phyloP scores from a whole-genome alignment of 2,329 filamentous ascomycete species.

The Talaromyces sp. region DNA sequence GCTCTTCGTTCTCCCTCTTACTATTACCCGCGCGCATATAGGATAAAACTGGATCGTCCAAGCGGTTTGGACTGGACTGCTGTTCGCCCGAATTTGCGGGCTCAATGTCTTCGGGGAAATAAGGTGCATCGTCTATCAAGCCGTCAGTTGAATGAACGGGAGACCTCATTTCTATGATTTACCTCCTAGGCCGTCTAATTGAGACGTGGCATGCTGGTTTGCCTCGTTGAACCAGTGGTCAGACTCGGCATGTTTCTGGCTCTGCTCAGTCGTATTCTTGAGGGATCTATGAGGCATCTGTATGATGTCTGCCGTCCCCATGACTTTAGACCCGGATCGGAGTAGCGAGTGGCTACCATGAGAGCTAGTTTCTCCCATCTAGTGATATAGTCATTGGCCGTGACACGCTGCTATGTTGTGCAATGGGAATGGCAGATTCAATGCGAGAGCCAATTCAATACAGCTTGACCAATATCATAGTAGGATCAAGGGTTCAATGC shows the following conservation, averaged over 20 bases:
- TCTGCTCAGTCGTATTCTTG: neutral
- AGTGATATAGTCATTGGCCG: neutral
- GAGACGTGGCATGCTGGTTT: constrained; percentile 48
- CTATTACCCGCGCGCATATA: constrained; percentile 31
- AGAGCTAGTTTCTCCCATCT: neutral
- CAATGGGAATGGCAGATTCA: neutral
- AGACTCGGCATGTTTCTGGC: constrained; percentile 21
- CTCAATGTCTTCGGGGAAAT: constrained; percentile 30
- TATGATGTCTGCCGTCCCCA: neutral
- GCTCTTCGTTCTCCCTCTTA: constrained; percentile 69
- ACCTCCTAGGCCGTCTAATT: constrained; percentile 22
- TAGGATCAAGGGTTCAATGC: neutral
- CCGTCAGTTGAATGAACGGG: constrained; percentile 31
- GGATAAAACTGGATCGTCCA: constrained; percentile 34
- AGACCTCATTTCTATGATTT: constrained; percentile 20
- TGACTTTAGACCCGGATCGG: neutral
- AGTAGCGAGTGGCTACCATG: constrained; percentile 2
- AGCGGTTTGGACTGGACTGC: constrained; percentile 24
- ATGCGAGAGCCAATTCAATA: neutral
- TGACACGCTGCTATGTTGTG: neutral
- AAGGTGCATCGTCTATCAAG: constrained; percentile 38
- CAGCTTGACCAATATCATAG: neutral
- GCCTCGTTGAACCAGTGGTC: constrained; percentile 54
- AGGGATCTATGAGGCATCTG: neutral
- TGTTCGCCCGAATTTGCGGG: constrained; percentile 12